phyloP scores from a whole-genome alignment of 495 filamentous ascomycete species.

The Beverwykella pulmonaria region DNA sequence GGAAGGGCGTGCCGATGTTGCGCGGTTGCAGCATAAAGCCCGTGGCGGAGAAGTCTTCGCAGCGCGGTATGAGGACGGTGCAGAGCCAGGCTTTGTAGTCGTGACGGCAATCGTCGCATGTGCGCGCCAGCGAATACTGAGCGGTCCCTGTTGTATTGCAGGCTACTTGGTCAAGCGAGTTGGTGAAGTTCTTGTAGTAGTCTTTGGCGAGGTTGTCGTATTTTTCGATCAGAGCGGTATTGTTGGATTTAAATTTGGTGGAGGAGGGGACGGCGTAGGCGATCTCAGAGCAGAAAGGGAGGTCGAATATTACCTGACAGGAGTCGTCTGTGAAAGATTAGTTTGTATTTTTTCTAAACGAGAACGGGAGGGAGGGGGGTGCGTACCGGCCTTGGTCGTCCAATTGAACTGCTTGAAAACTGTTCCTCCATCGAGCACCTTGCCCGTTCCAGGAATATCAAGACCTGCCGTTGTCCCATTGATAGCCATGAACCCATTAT shows the following conservation, averaged over 20 bases:
- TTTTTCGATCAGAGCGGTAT: slow-evolving; percentile 57
- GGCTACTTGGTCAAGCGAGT: slow-evolving; percentile 78
- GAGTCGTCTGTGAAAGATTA: slow-evolving; percentile 56
- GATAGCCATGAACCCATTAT: slow-evolving; percentile 70
- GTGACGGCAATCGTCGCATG: slow-evolving; percentile 71
- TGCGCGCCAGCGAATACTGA: slow-evolving; percentile 77
- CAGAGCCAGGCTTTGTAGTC: slow-evolving; percentile 96
- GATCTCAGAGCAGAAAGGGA: slow-evolving; percentile 80
- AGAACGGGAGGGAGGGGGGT: not conserved
- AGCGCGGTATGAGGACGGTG: slow-evolving; percentile 87
- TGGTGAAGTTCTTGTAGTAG: slow-evolving; percentile 66
- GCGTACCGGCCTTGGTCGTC: slow-evolving; percentile 74
- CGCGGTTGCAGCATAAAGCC: slow-evolving; percentile 63
- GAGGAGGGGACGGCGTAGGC: slow-evolving; percentile 91
- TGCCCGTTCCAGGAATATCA: slow-evolving; percentile 20
- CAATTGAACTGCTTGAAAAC: slow-evolving; percentile 49
- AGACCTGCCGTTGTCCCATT: slow-evolving; percentile 49
- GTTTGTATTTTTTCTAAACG: slow-evolving; percentile 24
- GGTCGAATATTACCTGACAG: slow-evolving; percentile 81
- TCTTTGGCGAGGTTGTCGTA: slow-evolving; percentile 60
- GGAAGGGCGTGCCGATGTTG: slow-evolving; percentile 67
- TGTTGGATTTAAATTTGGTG: slow-evolving; percentile 51
- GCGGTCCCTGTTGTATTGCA: slow-evolving; percentile 72
- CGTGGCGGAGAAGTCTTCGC: slow-evolving; percentile 70
- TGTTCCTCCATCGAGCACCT: slow-evolving; percentile 57